Evolutionary conservation across 148 eudicot species (phyloP).

Genomic region (Vaccinium macrocarpon): DNA sequence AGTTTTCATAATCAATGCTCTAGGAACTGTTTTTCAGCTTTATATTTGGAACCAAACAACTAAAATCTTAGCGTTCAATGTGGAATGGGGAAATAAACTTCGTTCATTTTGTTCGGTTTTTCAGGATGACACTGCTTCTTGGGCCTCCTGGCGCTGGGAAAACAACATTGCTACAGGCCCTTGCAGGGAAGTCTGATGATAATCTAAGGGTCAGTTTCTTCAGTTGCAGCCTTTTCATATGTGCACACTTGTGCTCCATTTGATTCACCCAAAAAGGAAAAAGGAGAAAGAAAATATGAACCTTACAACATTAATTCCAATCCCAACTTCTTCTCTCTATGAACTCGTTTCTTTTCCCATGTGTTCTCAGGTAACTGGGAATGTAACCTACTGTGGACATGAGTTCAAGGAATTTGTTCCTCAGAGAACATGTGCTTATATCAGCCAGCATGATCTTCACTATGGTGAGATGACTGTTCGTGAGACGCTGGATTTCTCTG

Average conservation of each 20-base stretch:
- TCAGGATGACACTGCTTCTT: slow-evolving; percentile 40
- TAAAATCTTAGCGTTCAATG: not conserved
- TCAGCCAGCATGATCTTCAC: slow-evolving; percentile 42
- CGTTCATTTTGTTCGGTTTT: not conserved
- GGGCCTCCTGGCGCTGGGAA: slow-evolving; percentile 45
- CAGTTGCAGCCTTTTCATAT: not conserved
- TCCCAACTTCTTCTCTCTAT: not conserved
- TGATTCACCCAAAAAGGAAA: not conserved
- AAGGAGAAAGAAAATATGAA: not conserved
- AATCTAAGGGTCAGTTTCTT: slow-evolving; percentile 25
- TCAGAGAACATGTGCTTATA: slow-evolving; percentile 38
- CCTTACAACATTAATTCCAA: not conserved
- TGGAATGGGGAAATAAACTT: not conserved
- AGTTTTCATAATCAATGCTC: not conserved
- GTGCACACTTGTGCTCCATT: not conserved
- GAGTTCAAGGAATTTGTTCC: slow-evolving; percentile 36
- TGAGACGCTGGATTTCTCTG: slow-evolving; percentile 38
- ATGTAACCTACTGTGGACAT: slow-evolving; percentile 36
- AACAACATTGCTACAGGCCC: slow-evolving; percentile 36
- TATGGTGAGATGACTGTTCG: slow-evolving; percentile 41
- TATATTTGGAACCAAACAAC: not conserved
- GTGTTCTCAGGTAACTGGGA: slow-evolving; percentile 29
- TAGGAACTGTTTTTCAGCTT: not conserved
- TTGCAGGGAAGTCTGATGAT: slow-evolving; percentile 31
- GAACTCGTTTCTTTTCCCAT: not conserved